Base-by-base conservation (phyloP, 1,284 basidiomycete genomes). In the Marasmius sp. region DNA sequence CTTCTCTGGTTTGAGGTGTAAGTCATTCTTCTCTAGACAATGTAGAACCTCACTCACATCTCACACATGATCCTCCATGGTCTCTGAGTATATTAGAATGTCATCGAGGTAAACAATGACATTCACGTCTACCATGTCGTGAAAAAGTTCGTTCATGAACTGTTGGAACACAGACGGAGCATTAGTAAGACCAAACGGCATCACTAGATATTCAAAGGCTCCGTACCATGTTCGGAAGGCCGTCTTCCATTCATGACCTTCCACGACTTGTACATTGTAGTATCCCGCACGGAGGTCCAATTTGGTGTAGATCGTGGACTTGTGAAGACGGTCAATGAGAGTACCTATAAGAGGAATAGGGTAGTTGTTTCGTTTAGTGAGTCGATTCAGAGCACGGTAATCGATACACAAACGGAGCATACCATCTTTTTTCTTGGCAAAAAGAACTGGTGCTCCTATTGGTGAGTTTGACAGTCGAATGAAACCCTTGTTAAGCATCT, bases 81-180 rank as follows among this genome's bases (percentile, higher is more conserved):
- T 63, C 6, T 61, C 18, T 11, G 64, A 57, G 49, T 57, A 71
- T 16, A 72, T 68, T 6, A 76, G 66, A 43, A 74, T 76, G 59
- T 76, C 67, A 59, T 75, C 69, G 3, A 77, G 62, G 67, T 80
- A 72, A 59, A 79, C 65, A 65, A 74, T 55, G 66, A 74, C 67
- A 63, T 69, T 62, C 59, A 75, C 63, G 65, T 74, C 66, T 68
- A 79, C 14, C 58, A 67, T 60, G 34, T 77, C 66, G 60, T 68
- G 67, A 62, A 79, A 54, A 47, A 77, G 72, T 72, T 81, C 71
- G 75, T 83, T 71, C 58, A 75, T 74, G 59, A 75, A 71, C 16
- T 61, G 53, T 63, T 75, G 74, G 61, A 75, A 76, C 5, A 67
- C 41, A 10, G 59, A 41, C n/a, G 59, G 59, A 10, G 38, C 20